Evolutionary conservation across 1,284 basidiomycete species (phyloP), one percentile per base, ranked within the genome.

Genomic region (Lignosus rhinocerotis): DNA sequence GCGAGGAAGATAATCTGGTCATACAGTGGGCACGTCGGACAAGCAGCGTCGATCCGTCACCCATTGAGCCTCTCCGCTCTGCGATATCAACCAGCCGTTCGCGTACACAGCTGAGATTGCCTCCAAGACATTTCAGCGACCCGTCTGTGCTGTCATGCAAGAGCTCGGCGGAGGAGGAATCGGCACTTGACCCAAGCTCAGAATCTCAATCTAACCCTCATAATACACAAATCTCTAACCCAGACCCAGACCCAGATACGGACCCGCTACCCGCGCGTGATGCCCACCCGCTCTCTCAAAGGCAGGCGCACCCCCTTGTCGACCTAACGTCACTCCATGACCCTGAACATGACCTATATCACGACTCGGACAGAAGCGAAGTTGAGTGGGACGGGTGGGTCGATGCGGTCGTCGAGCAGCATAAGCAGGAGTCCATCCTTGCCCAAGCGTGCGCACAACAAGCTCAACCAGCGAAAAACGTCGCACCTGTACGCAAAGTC

Each of bases 321-420:
- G 57, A 58, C 6, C 55, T 63, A 30, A 50, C 51, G 1, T 47
- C 59, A 38, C 57, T 55, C 17, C 39, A 12, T n/a, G 70, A 70
- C 33, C 57, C 60, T 30, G 67, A 69, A 14, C 66, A 67, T 2
- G 75, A 71, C 4, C 59, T 62, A 38, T 69, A 70, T 5, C 73
- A 73, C 19, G 75, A 72, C n/a, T 73, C 78, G 49, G 83, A 82
- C 48, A 75, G 69, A 31, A 77, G 81, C 61, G 84, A 85, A 64
- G 72, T 75, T n/a, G 84, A 86, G 61, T 86, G 84, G 84, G 76
- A 82, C 6, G 78, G 77, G 6, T 86, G 84, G 84, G 73, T 75
- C 66, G 75, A 74, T 9, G 84, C 84, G 66, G 63, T 85, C 32
- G 48, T 61, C 8, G 50, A 45, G 30, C 71, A 75, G 39, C 75